Evolutionary conservation across 179 eudicot species (phyloP).

Genomic region (Gypsophila paniculata): DNA sequence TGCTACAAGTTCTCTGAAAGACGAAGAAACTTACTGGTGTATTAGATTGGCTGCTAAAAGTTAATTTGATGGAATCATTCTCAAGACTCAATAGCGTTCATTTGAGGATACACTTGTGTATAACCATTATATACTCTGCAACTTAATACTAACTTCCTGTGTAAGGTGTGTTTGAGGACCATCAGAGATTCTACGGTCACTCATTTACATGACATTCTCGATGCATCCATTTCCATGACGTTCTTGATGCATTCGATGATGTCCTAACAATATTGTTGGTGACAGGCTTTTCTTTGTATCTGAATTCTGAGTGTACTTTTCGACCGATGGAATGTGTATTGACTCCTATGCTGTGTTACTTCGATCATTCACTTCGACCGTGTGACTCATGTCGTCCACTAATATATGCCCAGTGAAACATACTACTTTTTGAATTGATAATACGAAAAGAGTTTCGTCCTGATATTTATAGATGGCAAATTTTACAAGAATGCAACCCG

Average conservation of each 20-base stretch:
- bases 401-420: no score
- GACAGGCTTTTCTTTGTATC: not conserved
- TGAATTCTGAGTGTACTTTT: not conserved
- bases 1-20: slow-evolving; percentile 2
- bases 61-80: slow-evolving; percentile 7
- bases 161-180: not conserved
- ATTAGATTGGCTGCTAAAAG: not conserved
- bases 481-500: no score
- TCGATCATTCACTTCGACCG: no score
- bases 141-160: not conserved
- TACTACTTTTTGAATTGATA: no score
- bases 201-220: not conserved
- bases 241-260: not conserved
- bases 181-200: not conserved
- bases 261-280: not conserved
- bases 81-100: not conserved
- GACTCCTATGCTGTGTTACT: not conserved
- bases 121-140: slow-evolving; percentile 18
- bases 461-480: no score
- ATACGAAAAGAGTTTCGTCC: no score
- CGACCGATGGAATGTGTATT: not conserved
- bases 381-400: no score
- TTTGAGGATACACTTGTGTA: slow-evolving; percentile 18
- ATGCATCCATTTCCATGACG: not conserved
- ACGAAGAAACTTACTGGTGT: not conserved